Evolutionary conservation across 2,329 filamentous ascomycete genomes (phyloP).

Genomic region (Pseudopithomyces maydicus): DNA sequence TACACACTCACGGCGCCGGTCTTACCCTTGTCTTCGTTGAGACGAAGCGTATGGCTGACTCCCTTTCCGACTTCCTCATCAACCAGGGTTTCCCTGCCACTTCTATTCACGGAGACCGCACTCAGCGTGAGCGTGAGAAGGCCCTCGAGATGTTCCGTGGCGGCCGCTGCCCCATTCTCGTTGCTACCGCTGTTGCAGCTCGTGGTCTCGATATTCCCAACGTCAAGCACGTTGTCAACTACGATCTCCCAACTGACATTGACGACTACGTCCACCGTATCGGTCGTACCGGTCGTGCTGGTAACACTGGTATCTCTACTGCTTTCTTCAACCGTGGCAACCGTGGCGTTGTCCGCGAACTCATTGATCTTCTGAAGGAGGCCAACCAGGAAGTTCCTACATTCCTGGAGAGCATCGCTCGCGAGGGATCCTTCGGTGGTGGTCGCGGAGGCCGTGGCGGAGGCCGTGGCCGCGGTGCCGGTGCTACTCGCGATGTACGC

Average conservation of each 20-base stretch:
- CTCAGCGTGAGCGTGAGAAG: constrained; percentile 97
- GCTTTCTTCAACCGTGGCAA: constrained; percentile 99
- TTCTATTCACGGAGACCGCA: constrained; percentile 97
- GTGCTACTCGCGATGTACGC: constrained; percentile 86
- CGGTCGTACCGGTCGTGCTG: constrained; percentile 98
- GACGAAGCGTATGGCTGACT: constrained; percentile 99
- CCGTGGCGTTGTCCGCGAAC: constrained; percentile 93
- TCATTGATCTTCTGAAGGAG: constrained; percentile 97
- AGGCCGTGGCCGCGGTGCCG: constrained; percentile 71
- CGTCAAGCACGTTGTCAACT: constrained; percentile 97
- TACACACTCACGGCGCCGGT: constrained; percentile 89
- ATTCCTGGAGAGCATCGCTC: constrained; percentile 97
- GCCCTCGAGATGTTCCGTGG: constrained; percentile 98
- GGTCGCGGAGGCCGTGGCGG: constrained; percentile 68
- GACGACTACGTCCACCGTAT: constrained; percentile 99
- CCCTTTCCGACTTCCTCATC: constrained; percentile 95
- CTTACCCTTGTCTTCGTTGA: constrained; percentile 98
- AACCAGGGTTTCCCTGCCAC: constrained; percentile 98
- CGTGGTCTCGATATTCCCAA: constrained; percentile 90
- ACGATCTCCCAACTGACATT: constrained; percentile 97
- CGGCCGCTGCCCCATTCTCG: constrained; percentile 91
- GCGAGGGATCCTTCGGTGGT: constrained; percentile 83
- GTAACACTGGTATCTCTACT: constrained; percentile 97
- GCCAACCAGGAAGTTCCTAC: constrained; percentile 94
- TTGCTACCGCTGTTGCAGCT: constrained; percentile 95